Conservation (phyloP, 2,329 filamentous ascomycete genomes). For the Phoma herbarum region DNA sequence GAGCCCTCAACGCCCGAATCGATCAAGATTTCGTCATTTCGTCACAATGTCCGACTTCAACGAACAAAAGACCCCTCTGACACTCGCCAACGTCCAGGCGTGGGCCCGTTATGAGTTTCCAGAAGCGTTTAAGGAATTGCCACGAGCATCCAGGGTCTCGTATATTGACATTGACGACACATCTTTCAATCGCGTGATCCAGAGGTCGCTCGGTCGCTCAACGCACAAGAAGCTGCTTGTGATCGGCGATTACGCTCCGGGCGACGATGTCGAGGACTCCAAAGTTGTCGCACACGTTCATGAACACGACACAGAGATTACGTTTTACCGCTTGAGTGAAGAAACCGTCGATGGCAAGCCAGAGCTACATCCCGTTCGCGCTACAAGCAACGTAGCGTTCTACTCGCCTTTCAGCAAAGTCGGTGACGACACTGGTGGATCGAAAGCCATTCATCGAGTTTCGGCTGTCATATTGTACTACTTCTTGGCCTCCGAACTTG, state of each 20-base stretch:
- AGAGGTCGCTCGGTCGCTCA: constrained; percentile 37
- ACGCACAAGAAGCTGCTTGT: constrained; percentile 41
- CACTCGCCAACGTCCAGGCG: constrained; percentile 34
- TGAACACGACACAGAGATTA: constrained; percentile 39
- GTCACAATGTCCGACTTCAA: constrained; percentile 37
- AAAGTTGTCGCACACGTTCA: constrained; percentile 41
- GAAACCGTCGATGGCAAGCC: constrained; percentile 25
- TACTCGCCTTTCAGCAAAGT: constrained; percentile 41
- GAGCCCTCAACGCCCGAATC: constrained; percentile 7
- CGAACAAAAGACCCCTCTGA: constrained; percentile 39
- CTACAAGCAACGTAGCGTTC: constrained; percentile 40
- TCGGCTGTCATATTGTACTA: constrained; percentile 40
- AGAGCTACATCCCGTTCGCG: constrained; percentile 36
- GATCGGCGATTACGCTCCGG: constrained; percentile 42
- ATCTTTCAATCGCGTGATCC: constrained; percentile 37
- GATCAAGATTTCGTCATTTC: constrained; percentile 6
- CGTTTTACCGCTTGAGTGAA: constrained; percentile 38
- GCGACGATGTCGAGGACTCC: constrained; percentile 33
- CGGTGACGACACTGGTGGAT: constrained; percentile 37
- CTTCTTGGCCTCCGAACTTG: constrained; percentile 37
- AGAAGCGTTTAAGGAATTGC: constrained; percentile 32
- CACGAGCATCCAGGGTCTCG: constrained; percentile 29
- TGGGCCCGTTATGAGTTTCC: constrained; percentile 36
- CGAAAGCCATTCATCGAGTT: constrained; percentile 40
- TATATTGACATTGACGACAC: constrained; percentile 39